Evolutionary conservation across 2,329 filamentous ascomycete species (phyloP).

Genomic region (Sporothrix dimorphospora): DNA sequence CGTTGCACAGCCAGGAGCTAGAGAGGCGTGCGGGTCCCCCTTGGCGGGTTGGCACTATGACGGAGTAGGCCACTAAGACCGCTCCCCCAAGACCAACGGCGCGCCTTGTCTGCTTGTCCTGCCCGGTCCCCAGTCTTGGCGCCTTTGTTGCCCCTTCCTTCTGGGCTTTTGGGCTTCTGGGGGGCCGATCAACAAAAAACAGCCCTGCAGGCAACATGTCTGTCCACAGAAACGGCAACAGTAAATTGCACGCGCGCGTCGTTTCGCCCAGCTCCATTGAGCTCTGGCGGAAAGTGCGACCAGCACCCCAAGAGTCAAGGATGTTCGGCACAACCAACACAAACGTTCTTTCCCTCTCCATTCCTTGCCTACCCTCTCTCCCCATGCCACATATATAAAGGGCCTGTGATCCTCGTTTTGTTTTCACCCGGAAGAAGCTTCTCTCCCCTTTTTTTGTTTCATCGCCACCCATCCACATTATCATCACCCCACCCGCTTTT

Average conservation of each 20-base stretch:
- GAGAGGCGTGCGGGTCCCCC: not conserved
- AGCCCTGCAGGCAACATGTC: not conserved
- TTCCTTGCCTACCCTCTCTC: not conserved
- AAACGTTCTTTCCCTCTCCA: not conserved
- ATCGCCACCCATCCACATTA: not conserved
- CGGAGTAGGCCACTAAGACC: not conserved
- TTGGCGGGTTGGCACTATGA: not conserved
- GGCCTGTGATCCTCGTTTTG: conserved; percentile 12
- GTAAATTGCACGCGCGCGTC: not conserved
- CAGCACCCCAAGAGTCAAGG: not conserved
- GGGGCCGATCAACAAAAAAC: not conserved
- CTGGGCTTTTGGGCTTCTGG: too few species aligned
- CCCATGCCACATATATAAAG: conserved; percentile 13
- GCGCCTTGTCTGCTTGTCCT: not conserved
- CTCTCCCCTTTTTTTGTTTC: not conserved
- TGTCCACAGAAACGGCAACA: too few species aligned
- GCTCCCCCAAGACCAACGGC: not conserved
- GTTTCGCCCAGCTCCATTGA: not conserved
- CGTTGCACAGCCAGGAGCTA: conserved; percentile 23
- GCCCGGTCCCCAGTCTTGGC: conserved; percentile 9
- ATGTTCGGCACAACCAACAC: not conserved
- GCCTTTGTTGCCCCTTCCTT: conserved; percentile 20
- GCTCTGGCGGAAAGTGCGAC: not conserved
- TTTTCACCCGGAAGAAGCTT: not conserved
- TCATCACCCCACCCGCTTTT: conserved; percentile 2